Evolutionary conservation across 768 basidiomycete species (phyloP), one percentile per base, ranked within the genome.

Genomic region (Lentinula lateritia): DNA sequence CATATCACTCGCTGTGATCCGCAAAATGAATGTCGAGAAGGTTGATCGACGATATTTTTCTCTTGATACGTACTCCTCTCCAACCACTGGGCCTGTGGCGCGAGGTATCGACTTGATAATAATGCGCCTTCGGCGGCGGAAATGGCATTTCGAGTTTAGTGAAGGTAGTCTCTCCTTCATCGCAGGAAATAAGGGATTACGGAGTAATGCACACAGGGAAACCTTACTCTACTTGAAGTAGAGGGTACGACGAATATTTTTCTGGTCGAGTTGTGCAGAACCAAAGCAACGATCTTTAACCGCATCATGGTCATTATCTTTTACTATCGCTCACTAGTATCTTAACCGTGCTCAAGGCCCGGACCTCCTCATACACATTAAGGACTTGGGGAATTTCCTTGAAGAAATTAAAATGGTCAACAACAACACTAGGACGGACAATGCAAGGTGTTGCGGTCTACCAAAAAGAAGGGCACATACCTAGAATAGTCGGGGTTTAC

Each of bases 1-100:
- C 53, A 16, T 38, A 54, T 54, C 53, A 54, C n/a, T 54, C 53
- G 34, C 18, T 54, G 7, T 56, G 55, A 56, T 56, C 55, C 55
- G 55, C 39, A 28, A 34, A 55, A 39, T 4, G 36, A 55, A 48
- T 48, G 39, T 38, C 18, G 35, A 56, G 55, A 56, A 56, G 54
- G 39, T 43, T 56, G 55, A 56, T 56, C 55, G 55, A 56, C 38
- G 55, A 43, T 18, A 8, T 28, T 7, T 48, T 20, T 48, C 43
- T 45, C 50, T 50, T 10, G 28, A 50, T 20, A 13, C 43, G 2
- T 4, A 28, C 28, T 28, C 28, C 28, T 48, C 20, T 48, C 46
- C 23, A 48, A 48, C 18, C 46, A 48, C 20, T 20, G 20, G 6
- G 23, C 18, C 20, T 28, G 46, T 23, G 46, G 46, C 20, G 46